Percentiles rank a stretch among this genome's conserved stretches.
These are phyloP conservation scores for Rickenella mellea DNA, from an alignment of 768 basidiomycete species.

Conservation along the genomic window DNA sequence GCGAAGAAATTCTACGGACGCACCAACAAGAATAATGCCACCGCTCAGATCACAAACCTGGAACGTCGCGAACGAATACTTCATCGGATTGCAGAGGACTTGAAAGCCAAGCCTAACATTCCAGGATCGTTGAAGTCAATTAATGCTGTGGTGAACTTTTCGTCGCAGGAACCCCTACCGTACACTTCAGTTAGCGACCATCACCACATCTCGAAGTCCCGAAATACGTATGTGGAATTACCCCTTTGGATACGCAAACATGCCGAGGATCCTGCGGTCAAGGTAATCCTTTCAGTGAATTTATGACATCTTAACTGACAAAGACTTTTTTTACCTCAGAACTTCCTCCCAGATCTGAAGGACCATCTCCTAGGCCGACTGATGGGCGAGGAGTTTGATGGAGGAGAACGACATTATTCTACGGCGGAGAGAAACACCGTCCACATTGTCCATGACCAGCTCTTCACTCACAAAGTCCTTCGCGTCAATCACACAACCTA, in stretches of 20 bases:
- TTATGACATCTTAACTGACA: neutral
- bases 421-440: neutral
- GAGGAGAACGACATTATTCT: conserved; percentile 14
- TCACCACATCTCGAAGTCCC: conserved; percentile 13
- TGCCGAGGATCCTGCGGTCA: neutral
- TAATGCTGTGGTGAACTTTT: neutral
- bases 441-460: neutral
- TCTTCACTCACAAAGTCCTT: conserved; percentile 8
- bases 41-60: neutral
- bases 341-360: conserved; percentile 4
- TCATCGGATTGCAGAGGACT: neutral
- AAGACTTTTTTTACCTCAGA: neutral
- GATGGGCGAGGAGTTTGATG: conserved; percentile 12
- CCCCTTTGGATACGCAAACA: neutral
- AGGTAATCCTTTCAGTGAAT: neutral
- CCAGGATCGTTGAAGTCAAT: neutral
- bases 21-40: conserved; percentile 15
- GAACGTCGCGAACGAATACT: conserved; percentile 1
- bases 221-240: neutral
- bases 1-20: conserved; percentile 20
- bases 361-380: conserved; percentile 10
- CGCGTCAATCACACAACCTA: conserved; percentile 34
- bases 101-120: neutral
- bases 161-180: conserved; percentile 4
- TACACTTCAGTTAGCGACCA: conserved; percentile 7